These are phyloP conservation scores for Populus deltoides DNA, from an alignment of 345 rosid genomes.

Conservation along the genomic window DNA sequence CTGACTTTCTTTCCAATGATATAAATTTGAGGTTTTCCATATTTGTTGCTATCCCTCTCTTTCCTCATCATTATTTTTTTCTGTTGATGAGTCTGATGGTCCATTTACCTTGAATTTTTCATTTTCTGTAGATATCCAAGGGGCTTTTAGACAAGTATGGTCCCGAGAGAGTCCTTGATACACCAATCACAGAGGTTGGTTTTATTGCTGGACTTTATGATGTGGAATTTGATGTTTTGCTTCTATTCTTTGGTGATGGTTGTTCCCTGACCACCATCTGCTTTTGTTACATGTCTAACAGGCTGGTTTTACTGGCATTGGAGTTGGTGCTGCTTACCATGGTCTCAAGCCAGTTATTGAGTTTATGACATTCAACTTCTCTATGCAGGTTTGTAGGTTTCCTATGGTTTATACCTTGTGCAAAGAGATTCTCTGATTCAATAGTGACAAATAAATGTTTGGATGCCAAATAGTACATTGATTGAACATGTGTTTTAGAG, in stretches of 20 bases:
- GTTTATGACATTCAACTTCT: constrained; percentile 93
- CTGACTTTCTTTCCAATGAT: constrained; percentile 14
- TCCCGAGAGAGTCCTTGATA: constrained; percentile 86
- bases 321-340: constrained; percentile 92
- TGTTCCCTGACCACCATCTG: constrained; percentile 8
- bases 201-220: background rate
- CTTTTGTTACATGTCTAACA: constrained; percentile 30
- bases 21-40: background rate
- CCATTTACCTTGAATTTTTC: constrained; percentile 8
- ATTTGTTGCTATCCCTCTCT: background rate
- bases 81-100: background rate
- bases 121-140: constrained; percentile 53
- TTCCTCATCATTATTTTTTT: background rate
- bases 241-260: background rate
- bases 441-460: background rate
- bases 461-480: background rate
- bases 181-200: constrained; percentile 90
- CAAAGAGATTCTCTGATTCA: background rate
- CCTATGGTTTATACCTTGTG: background rate
- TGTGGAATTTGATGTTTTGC: background rate
- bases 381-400: constrained; percentile 67
- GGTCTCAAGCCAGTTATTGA: constrained; percentile 84
- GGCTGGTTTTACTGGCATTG: constrained; percentile 99
- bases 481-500: background rate
- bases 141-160: constrained; percentile 87